phyloP scores from a whole-genome alignment of 208 protist genomes.

The Lotmaria passim region DNA sequence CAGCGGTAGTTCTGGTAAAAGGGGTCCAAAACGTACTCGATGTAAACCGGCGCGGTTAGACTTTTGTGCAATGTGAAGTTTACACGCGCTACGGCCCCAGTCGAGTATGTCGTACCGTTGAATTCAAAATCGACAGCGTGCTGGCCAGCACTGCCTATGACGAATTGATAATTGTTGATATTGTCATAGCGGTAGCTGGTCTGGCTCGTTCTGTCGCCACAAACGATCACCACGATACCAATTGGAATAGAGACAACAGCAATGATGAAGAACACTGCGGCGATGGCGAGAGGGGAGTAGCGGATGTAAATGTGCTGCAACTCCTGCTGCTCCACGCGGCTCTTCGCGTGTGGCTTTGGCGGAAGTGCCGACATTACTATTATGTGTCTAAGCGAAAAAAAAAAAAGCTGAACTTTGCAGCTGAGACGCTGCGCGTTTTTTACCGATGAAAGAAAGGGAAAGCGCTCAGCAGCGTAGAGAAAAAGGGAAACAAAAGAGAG shows the following conservation, averaged over 20 bases:
- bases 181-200: slow-evolving; percentile 80
- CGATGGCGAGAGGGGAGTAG: slow-evolving; percentile 91
- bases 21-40: slow-evolving; percentile 97
- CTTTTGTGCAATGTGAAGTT: slow-evolving; percentile 67
- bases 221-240: slow-evolving; percentile 88
- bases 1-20: slow-evolving; percentile 98
- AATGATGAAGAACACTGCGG: slow-evolving; percentile 93
- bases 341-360: slow-evolving; percentile 46
- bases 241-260: slow-evolving; percentile 94
- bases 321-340: slow-evolving; percentile 92
- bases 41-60: slow-evolving; percentile 92
- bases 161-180: slow-evolving; percentile 56
- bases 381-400: background rate
- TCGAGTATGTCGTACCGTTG: slow-evolving; percentile 44
- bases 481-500: too few species aligned
- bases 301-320: slow-evolving; percentile 95
- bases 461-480: too few species aligned
- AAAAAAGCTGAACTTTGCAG: background rate
- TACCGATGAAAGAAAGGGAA: slow-evolving; percentile 2
- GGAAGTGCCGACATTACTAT: slow-evolving; percentile 28
- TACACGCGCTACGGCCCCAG: slow-evolving; percentile 42
- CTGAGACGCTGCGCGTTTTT: too few species aligned
- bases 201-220: slow-evolving; percentile 66
- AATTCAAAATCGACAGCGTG: slow-evolving; percentile 54
- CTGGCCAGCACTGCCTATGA: slow-evolving; percentile 25